Evolutionary conservation across 192 early-diverging fungal genomes (phyloP), one percentile per base, ranked within the genome.

Genomic region (Rhizophagus sp.): DNA sequence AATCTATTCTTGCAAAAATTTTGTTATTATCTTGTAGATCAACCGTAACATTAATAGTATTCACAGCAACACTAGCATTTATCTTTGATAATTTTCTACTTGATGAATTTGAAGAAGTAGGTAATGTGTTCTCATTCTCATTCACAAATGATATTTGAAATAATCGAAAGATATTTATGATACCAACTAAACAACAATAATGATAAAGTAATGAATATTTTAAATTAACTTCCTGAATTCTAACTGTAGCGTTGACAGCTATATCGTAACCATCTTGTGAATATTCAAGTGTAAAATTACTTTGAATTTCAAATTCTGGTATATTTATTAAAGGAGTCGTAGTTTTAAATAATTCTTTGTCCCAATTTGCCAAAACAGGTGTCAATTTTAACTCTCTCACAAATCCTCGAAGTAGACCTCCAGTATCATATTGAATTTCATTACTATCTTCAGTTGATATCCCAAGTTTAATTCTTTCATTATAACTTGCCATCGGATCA

Each of bases 1-100:
- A 69, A 79, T 83, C 77, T 33, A 85, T 62, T 34, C 84, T 80
- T 10, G 70, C 27, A 73, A 77, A 85, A 7, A 85, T 30, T 24
- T 70, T 39, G 0, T 52, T 70, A 12, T 83, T 34, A 6, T 75
- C 73, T 2, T 82, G 80, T 17, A 85, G 41, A 11, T 47, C 63
- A 2, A 79, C 33, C 4, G 67, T 69, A 12, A 83, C 4, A 25
- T 85, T 80, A 8, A 63, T 62, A 39, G 74, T 33, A 66, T 85
- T 83, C 13, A 83, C 27, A 25, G 75, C 62, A 17, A 81, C 10
- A 33, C 8, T 66, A 68, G 11, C 44, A 34, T 76, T 4, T 22
- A 61, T 17, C 22, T 19, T 22, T 49, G 62, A 52, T 10, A 24
- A 68, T 24, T 9, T 27, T 2, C n/a, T 11, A 24, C 9, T 9